Percentiles rank a stretch among this genome's conserved stretches.
Conservation (phyloP, 768 basidiomycete species). For the Lentinus brumalis region DNA sequence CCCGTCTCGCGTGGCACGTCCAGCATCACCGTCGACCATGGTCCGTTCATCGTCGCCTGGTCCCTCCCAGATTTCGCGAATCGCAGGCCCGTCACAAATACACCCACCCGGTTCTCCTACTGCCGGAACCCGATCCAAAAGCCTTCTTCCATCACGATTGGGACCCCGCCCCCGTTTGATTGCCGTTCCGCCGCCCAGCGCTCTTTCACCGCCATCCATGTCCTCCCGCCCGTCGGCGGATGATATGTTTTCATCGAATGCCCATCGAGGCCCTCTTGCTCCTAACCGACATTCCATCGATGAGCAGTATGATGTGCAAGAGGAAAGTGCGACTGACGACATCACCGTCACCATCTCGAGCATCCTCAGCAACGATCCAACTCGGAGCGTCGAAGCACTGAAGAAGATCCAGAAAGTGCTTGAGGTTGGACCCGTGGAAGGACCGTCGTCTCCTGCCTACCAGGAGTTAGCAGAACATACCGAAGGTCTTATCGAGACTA, state of each 20-base stretch:
- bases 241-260: slow-evolving; percentile 17
- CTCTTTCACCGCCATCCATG: slow-evolving; percentile 9
- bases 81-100: slow-evolving; percentile 29
- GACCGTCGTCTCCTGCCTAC: slow-evolving; percentile 68
- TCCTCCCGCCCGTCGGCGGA: slow-evolving; percentile 8
- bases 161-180: slow-evolving; percentile 56
- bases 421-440: slow-evolving; percentile 71
- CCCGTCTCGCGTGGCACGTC: slow-evolving; percentile 44
- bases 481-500: slow-evolving; percentile 85
- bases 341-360: slow-evolving; percentile 85
- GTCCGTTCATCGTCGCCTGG: slow-evolving; percentile 48
- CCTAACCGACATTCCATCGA: slow-evolving; percentile 1
- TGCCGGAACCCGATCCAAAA: slow-evolving; percentile 57
- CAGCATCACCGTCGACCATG: slow-evolving; percentile 44
- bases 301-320: slow-evolving; percentile 32
- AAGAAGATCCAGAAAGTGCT: slow-evolving; percentile 92
- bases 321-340: slow-evolving; percentile 45
- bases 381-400: slow-evolving; percentile 87
- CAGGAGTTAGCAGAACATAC: slow-evolving; percentile 78
- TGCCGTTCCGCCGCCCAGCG: slow-evolving; percentile 9
- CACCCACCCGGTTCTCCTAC: slow-evolving; percentile 40
- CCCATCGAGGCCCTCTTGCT: neutral
- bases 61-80: slow-evolving; percentile 14
- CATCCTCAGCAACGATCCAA: slow-evolving; percentile 84
- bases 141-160: slow-evolving; percentile 73